phyloP scores from a whole-genome alignment of 495 filamentous ascomycete genomes.

The Aspergillus panamensis region DNA sequence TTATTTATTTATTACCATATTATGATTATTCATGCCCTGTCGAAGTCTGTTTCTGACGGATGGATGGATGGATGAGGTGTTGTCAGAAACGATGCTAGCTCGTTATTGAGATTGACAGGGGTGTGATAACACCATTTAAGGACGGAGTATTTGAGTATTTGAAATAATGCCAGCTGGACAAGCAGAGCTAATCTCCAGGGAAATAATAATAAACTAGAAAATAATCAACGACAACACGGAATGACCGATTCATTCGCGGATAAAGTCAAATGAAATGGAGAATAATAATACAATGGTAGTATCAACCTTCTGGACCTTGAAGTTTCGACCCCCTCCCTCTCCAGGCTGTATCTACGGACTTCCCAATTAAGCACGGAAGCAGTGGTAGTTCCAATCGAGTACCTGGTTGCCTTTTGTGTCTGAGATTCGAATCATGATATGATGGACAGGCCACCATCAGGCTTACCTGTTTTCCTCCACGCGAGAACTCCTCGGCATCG shows the following conservation, averaged over 20 bases:
- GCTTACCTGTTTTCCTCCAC: too few relatives aligned
- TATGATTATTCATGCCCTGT: not conserved
- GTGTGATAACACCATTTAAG: constrained; percentile 15
- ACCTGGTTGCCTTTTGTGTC: too few relatives aligned
- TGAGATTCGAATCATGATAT: too few relatives aligned
- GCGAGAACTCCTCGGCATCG: too few relatives aligned
- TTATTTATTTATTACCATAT: not conserved
- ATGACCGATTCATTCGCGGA: not conserved
- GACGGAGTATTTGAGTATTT: too few relatives aligned
- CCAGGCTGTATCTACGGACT: constrained; percentile 1
- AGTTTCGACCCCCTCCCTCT: not conserved
- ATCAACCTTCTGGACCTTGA: not conserved
- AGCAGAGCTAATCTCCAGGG: constrained; percentile 9
- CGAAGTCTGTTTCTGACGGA: too few relatives aligned
- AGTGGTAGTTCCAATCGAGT: too few relatives aligned
- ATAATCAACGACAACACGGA: not conserved
- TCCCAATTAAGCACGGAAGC: not conserved
- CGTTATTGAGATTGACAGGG: constrained; percentile 5
- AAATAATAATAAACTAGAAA: not conserved
- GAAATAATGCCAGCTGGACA: constrained; percentile 2
- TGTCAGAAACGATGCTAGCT: not conserved
- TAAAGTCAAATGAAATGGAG: not conserved
- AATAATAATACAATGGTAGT: not conserved
- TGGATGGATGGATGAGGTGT: not conserved
- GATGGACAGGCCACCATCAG: too few relatives aligned